phyloP scores from a whole-genome alignment of 2,329 filamentous ascomycete species.

The Coccinonectria pachysandricola region DNA sequence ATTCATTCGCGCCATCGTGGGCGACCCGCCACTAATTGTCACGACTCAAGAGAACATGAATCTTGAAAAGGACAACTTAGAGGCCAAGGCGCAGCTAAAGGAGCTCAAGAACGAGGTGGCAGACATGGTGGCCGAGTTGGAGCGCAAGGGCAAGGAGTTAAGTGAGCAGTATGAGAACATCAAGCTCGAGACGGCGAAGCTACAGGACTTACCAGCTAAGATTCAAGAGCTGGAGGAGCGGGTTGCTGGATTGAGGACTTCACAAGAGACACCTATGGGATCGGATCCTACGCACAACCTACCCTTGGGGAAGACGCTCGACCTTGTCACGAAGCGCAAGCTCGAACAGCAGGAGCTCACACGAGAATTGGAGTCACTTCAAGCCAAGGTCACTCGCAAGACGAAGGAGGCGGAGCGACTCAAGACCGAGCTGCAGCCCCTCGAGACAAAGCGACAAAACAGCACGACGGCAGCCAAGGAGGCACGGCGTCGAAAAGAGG shows the following conservation, averaged over 20 bases:
- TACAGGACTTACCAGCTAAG: constrained; percentile 42
- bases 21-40: constrained; percentile 79
- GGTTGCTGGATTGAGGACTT: constrained; percentile 34
- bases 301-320: constrained; percentile 46
- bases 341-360: constrained; percentile 46
- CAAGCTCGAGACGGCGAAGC: constrained; percentile 34
- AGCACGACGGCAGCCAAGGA: constrained; percentile 60
- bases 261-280: constrained; percentile 23
- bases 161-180: constrained; percentile 42
- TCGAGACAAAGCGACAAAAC: constrained; percentile 57
- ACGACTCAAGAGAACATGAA: constrained; percentile 71
- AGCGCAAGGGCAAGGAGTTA: constrained; percentile 51
- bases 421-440: constrained; percentile 54
- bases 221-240: constrained; percentile 37
- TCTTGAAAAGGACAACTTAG: constrained; percentile 58
- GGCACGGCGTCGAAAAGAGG: constrained; percentile 57
- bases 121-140: constrained; percentile 61
- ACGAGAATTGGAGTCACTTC: constrained; percentile 52
- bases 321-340: constrained; percentile 41
- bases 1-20: constrained; percentile 86
- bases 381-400: constrained; percentile 53
- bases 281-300: constrained; percentile 39
- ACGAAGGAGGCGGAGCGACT: constrained; percentile 57
- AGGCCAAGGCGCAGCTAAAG: constrained; percentile 66
- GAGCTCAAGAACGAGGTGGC: constrained; percentile 70